A percentile compares a stretch with the other conserved stretches of the same genome.
These are phyloP conservation scores for Coffea humblotiana DNA, from an alignment of 305 asterid genomes.

Conservation along the genomic window DNA sequence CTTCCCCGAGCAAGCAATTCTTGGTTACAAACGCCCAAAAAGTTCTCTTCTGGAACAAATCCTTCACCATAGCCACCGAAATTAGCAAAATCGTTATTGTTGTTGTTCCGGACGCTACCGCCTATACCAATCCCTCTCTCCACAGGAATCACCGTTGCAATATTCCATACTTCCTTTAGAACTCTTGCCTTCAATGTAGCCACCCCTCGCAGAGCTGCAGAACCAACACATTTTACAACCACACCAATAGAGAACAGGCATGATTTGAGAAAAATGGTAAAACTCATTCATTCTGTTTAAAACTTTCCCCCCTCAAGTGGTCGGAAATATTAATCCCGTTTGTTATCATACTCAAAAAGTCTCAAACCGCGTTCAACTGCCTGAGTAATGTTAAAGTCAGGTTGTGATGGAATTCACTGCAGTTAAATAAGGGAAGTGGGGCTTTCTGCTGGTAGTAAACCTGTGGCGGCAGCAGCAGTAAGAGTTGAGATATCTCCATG, in stretches of 20 bases:
- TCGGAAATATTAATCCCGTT: no score
- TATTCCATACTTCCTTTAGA: slow-evolving; percentile 91
- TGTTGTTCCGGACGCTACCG: slow-evolving; percentile 30
- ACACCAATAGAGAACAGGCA: not conserved
- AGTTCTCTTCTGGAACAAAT: slow-evolving; percentile 71
- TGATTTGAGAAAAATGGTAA: no score
- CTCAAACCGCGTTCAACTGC: no score
- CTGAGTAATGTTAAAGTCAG: no score
- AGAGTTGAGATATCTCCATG: slow-evolving; percentile 96
- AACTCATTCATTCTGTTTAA: no score
- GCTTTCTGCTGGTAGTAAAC: slow-evolving; percentile 26
- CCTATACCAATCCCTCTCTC: slow-evolving; percentile 56
- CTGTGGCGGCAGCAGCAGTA: slow-evolving; percentile 98
- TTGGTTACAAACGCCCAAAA: slow-evolving; percentile 86
- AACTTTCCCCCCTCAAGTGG: no score
- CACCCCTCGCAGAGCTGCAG: slow-evolving; percentile 82
- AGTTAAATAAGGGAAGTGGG: not conserved
- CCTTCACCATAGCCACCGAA: slow-evolving; percentile 55
- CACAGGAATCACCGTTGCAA: slow-evolving; percentile 74
- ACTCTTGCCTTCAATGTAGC: slow-evolving; percentile 97
- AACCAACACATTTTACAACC: not conserved
- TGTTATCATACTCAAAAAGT: no score
- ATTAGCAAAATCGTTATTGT: slow-evolving; percentile 29
- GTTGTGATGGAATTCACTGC: no score
- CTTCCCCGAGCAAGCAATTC: slow-evolving; percentile 90